Conservation (phyloP, 441 rosid genomes). For the Gossypium schwendimanii region DNA sequence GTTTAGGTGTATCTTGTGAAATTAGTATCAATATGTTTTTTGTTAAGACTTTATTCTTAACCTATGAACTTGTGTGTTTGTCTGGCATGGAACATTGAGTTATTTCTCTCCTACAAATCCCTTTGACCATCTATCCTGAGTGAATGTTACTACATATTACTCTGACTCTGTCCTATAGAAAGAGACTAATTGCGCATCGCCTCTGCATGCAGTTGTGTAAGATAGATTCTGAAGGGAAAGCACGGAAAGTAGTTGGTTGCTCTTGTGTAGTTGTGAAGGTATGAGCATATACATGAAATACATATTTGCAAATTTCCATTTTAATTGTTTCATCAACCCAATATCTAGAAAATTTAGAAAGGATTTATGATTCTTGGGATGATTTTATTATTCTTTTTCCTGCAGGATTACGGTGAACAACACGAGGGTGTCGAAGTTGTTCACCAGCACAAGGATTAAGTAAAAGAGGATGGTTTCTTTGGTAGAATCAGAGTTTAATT, state of each 20-base stretch:
- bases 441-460: constrained; percentile 8
- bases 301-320: neutral
- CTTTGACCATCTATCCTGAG: neutral
- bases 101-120: neutral
- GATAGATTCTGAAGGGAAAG: constrained; percentile 25
- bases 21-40: neutral
- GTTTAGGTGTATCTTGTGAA: neutral
- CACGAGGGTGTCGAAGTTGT: neutral
- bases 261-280: constrained; percentile 44
- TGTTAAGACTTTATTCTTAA: neutral
- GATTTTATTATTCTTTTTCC: neutral
- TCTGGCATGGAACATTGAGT: neutral
- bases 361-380: neutral
- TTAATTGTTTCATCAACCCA: neutral
- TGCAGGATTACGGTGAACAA: constrained; percentile 13
- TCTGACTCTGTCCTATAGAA: neutral
- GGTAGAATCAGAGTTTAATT: neutral
- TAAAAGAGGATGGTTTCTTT: neutral
- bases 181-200: neutral
- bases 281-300: neutral
- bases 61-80: neutral
- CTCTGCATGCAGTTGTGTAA: constrained; percentile 33
- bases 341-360: neutral
- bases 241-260: constrained; percentile 38
- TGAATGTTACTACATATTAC: neutral